Conservation (phyloP, 202 grass and related monocot genomes). For the Setaria italica region DNA sequence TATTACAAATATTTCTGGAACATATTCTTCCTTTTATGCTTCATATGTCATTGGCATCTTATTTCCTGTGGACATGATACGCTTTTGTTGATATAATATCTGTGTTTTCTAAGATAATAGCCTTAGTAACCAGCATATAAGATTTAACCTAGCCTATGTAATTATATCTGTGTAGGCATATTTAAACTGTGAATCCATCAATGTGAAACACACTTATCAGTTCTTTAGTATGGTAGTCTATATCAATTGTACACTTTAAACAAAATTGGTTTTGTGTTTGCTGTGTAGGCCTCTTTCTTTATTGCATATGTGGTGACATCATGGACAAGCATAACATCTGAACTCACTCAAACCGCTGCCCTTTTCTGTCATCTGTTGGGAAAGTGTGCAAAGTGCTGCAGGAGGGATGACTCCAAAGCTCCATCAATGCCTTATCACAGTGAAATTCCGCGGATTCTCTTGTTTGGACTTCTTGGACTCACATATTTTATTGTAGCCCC, state of each 20-base stretch:
- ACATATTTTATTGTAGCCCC: slow-evolving; percentile 88
- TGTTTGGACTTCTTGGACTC: slow-evolving; percentile 87
- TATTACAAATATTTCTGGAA: slow-evolving; percentile 27
- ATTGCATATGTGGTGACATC: slow-evolving; percentile 97
- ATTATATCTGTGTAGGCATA: background rate
- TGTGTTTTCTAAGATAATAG: slow-evolving; percentile 7
- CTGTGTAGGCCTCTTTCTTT: slow-evolving; percentile 83
- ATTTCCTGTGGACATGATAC: slow-evolving; percentile 23
- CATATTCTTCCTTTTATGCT: slow-evolving; percentile 15
- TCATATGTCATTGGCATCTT: background rate
- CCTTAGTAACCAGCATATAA: slow-evolving; percentile 7
- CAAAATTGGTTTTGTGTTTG: slow-evolving; percentile 26
- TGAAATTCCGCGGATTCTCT: slow-evolving; percentile 92
- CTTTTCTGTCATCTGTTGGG: slow-evolving; percentile 62
- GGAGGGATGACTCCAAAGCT: slow-evolving; percentile 55
- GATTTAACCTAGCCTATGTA: background rate
- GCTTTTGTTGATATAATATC: background rate
- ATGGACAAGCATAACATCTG: slow-evolving; percentile 84
- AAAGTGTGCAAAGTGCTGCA: slow-evolving; percentile 59
- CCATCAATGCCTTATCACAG: slow-evolving; percentile 87
- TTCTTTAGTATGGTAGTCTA: slow-evolving; percentile 5
- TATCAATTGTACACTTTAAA: slow-evolving; percentile 33
- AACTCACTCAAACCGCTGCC: slow-evolving; percentile 70
- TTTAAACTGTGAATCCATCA: slow-evolving; percentile 3
- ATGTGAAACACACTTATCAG: background rate